Percentiles rank a stretch among this genome's conserved stretches.
phyloP scores from a whole-genome alignment of 768 basidiomycete genomes.

The Mrakia frigida region DNA sequence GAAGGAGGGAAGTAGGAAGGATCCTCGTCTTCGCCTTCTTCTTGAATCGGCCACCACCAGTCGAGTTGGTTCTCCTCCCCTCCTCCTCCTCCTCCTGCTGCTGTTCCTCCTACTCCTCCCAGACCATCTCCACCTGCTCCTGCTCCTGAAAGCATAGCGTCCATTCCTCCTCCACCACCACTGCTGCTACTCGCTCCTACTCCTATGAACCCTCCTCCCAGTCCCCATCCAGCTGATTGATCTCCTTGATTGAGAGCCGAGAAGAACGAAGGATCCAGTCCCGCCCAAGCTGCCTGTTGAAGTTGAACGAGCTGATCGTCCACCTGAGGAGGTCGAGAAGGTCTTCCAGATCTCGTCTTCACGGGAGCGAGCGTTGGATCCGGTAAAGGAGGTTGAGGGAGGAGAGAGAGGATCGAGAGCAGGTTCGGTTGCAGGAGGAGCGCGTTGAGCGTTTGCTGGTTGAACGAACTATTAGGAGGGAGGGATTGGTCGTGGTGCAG shows the following conservation, averaged over 20 bases:
- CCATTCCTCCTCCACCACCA: background rate
- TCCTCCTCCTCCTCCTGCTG: background rate
- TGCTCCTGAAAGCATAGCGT: background rate
- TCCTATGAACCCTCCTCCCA: background rate
- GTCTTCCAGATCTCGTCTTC: slow-evolving; percentile 7
- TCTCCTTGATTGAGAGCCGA: background rate
- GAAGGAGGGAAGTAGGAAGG: slow-evolving; percentile 19
- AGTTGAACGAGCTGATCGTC: slow-evolving; percentile 16
- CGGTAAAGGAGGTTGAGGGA: background rate
- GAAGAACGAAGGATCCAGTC: background rate
- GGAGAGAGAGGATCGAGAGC: slow-evolving; percentile 11
- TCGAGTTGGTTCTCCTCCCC: slow-evolving; percentile 1
- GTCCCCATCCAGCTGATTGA: background rate
- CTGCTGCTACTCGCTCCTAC: background rate
- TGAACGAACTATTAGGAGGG: background rate
- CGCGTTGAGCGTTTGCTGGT: slow-evolving; percentile 3
- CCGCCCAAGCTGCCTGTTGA: slow-evolving; percentile 18
- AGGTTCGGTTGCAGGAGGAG: slow-evolving; percentile 6
- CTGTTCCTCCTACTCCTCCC: background rate
- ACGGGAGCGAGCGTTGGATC: background rate
- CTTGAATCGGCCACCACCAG: slow-evolving; percentile 19
- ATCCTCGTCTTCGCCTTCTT: slow-evolving; percentile 23
- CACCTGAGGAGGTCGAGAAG: slow-evolving; percentile 17
- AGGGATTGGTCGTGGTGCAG: background rate
- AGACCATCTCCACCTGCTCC: background rate